Percentiles rank a stretch among this genome's conserved stretches.
Conservation (phyloP, 805 yeast genomes). For the Scheffersomyces spartinae region DNA sequence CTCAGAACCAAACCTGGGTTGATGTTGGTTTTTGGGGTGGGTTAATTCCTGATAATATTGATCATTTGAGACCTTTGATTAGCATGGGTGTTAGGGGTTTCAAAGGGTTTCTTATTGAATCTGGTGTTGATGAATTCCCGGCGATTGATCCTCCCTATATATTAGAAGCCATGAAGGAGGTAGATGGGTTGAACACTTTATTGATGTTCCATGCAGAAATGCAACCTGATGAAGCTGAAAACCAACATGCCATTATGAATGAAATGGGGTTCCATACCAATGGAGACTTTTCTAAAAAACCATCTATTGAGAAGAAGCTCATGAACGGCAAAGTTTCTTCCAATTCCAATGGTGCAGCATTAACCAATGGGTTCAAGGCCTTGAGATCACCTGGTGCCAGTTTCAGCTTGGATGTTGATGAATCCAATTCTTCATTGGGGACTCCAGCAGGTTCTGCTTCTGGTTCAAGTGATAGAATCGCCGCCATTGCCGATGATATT, state of each 20-base stretch:
- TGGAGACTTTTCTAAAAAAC: too few relatives aligned
- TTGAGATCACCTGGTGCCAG: too few relatives aligned
- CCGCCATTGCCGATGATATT: constrained; percentile 14
- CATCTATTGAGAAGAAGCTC: too few relatives aligned
- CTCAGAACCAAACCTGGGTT: constrained; percentile 76
- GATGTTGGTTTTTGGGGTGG: constrained; percentile 98
- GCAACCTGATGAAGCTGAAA: constrained; percentile 38
- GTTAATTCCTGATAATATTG: constrained; percentile 65
- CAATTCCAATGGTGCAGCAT: too few relatives aligned
- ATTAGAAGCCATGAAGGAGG: constrained; percentile 48
- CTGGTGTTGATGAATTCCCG: constrained; percentile 96
- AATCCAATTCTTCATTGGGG: too few relatives aligned
- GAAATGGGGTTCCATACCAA: too few relatives aligned
- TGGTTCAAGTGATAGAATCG: too few relatives aligned
- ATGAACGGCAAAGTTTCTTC: too few relatives aligned
- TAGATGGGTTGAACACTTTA: constrained; percentile 55
- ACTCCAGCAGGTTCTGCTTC: too few relatives aligned
- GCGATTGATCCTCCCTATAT: constrained; percentile 60
- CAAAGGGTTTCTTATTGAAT: constrained; percentile 84
- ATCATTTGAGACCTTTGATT: constrained; percentile 63
- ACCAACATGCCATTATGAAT: too few relatives aligned
- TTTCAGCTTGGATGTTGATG: constrained; percentile 8
- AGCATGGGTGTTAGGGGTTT: constrained; percentile 87
- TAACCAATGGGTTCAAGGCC: too few relatives aligned
- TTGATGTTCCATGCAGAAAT: constrained; percentile 92